Conservation (phyloP, 345 rosid genomes). For the Eucalyptus grandis region DNA sequence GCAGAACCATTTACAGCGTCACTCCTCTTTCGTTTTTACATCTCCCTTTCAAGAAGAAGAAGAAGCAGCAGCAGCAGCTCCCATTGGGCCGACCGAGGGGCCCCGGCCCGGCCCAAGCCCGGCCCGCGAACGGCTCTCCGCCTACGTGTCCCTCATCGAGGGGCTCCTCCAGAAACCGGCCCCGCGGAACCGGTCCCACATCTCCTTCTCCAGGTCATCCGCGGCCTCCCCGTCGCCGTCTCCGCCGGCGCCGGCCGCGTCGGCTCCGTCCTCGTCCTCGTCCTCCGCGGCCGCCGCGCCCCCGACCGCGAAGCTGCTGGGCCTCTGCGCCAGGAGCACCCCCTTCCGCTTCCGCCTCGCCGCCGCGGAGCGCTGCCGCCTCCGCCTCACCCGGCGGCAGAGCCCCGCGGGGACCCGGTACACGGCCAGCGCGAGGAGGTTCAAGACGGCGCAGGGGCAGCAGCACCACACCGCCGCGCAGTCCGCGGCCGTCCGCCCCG, state of each 20-base stretch:
- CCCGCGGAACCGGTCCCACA: constrained; percentile 28
- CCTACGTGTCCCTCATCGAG: constrained; percentile 1
- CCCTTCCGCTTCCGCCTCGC: constrained; percentile 9
- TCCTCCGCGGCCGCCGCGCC: not conserved
- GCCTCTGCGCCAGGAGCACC: constrained; percentile 1
- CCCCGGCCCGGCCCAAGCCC: not conserved
- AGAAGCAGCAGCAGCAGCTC: not conserved
- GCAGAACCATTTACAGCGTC: not conserved
- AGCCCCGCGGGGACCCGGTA: constrained; percentile 54
- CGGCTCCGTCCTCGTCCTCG: not conserved
- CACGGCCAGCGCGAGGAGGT: constrained; percentile 43
- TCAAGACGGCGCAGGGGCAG: constrained; percentile 48
- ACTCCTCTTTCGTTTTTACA: not conserved
- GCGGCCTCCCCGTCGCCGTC: not conserved
- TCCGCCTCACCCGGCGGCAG: constrained; percentile 38
- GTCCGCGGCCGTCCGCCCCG: constrained; percentile 63
- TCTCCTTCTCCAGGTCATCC: constrained; percentile 21
- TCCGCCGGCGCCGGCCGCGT: not conserved
- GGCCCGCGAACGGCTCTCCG: not conserved
- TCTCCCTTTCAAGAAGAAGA: not conserved
- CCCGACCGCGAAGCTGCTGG: not conserved
- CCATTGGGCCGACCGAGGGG: not conserved
- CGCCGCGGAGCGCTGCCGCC: constrained; percentile 12
- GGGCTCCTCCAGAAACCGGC: constrained; percentile 47
- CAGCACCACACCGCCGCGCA: constrained; percentile 69